A percentile compares a stretch with the other conserved stretches of the same genome.
Evolutionary conservation across 805 yeast genomes (phyloP).

Genomic region (Cyberlindnera mrakii): DNA sequence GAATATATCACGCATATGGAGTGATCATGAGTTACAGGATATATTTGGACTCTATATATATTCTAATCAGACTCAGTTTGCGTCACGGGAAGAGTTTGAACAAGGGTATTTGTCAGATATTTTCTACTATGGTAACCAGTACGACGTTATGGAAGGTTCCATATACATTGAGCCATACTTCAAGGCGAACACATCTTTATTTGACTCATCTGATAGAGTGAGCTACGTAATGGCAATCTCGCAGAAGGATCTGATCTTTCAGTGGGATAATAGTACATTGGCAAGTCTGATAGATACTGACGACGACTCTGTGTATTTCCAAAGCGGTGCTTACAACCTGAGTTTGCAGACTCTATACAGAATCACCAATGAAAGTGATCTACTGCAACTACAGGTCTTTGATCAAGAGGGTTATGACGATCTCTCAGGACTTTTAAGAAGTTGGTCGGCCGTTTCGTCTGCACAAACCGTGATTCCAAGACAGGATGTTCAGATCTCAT

Average conservation of each 20-base stretch:
- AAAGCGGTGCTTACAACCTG: conserved; percentile 46
- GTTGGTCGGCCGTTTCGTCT: conserved; percentile 10
- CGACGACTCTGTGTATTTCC: conserved; percentile 56
- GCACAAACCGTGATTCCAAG: conserved; percentile 3
- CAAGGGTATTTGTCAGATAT: conserved; percentile 12
- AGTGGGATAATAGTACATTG: conserved; percentile 60
- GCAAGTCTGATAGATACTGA: conserved; percentile 64
- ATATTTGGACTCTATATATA: conserved; percentile 9
- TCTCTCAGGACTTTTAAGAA: conserved; percentile 2
- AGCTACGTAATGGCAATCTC: conserved; percentile 53
- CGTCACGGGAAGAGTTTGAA: conserved; percentile 5
- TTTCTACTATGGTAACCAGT: conserved; percentile 8
- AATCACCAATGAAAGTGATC: conserved; percentile 4
- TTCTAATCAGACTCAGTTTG: conserved; percentile 6
- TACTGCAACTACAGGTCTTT: conserved; percentile 6
- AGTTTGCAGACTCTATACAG: conserved; percentile 7
- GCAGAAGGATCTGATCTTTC: conserved; percentile 54
- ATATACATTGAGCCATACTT: conserved; percentile 10
- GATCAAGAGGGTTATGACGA: conserved; percentile 2
- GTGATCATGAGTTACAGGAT: conserved; percentile 1
- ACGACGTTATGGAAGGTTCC: conserved; percentile 1
- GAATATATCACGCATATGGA: not conserved
- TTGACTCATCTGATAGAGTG: conserved; percentile 6
- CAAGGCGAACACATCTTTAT: conserved; percentile 2
- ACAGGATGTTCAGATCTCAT: not conserved